Evolutionary conservation across 768 basidiomycete genomes (phyloP).

Genomic region (Amanita pseudoporphyria): DNA sequence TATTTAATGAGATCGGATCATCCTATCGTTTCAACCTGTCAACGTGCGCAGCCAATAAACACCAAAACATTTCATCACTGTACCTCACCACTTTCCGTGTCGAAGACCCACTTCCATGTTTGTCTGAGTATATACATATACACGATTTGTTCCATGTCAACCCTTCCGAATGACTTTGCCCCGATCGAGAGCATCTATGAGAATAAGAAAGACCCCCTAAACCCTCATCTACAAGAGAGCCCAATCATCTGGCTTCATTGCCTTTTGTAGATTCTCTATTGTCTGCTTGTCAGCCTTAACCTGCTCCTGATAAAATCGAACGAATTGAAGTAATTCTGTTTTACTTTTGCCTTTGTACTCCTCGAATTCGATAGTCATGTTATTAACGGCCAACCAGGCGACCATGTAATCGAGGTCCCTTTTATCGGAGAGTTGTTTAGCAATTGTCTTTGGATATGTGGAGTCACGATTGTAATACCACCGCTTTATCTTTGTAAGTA

Average conservation of each 20-base stretch:
- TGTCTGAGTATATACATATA: no score
- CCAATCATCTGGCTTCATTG: conserved; percentile 16
- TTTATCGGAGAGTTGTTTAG: conserved; percentile 14
- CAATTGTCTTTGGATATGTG: conserved; percentile 16
- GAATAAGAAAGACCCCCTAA: neutral
- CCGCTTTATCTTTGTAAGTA: conserved; percentile 22
- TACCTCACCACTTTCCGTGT: no score
- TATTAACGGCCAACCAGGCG: conserved; percentile 14
- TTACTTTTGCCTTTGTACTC: conserved; percentile 16
- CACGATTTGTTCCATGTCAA: no score
- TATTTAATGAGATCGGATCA: no score
- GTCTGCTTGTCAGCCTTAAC: conserved; percentile 7
- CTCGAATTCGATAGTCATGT: conserved; percentile 17
- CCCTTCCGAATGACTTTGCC: no score
- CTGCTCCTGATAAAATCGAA: conserved; percentile 11
- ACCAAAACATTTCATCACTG: no score
- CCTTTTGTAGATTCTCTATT: conserved; percentile 12
- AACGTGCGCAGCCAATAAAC: no score
- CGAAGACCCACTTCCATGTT: no score
- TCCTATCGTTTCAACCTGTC: no score
- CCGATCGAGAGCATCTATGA: no score
- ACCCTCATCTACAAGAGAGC: conserved; percentile 7
- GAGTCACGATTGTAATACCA: conserved; percentile 17
- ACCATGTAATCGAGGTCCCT: conserved; percentile 16
- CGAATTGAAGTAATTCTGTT: conserved; percentile 13